Percentiles rank a stretch among this genome's conserved stretches.
Evolutionary conservation across 2,329 filamentous ascomycete species (phyloP).

Genomic region (Ophiostoma ulmi): DNA sequence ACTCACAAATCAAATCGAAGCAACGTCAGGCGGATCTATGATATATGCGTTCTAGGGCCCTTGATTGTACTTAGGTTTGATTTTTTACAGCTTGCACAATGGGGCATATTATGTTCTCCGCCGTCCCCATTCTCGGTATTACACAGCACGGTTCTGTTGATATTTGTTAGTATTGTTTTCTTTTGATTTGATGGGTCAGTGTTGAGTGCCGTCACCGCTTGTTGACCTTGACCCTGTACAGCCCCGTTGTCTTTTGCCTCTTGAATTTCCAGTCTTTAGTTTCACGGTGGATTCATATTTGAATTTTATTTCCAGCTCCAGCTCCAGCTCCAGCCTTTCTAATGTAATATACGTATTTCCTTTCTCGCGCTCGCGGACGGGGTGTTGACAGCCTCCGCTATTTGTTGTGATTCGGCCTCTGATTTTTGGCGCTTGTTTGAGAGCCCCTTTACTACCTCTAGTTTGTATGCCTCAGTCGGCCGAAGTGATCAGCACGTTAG

Average conservation of each 20-base stretch:
- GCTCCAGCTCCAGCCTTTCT: neutral
- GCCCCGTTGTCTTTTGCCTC: neutral
- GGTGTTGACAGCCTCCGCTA: no score
- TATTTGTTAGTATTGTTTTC: neutral
- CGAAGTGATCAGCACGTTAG: neutral
- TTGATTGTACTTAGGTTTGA: neutral
- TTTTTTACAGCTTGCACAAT: neutral
- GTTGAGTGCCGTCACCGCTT: conserved; percentile 11
- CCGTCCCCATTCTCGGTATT: conserved; percentile 1
- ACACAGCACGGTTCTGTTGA: neutral
- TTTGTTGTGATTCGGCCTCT: no score
- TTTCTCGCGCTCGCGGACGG: no score
- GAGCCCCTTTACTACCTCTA: neutral
- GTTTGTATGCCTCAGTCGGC: neutral
- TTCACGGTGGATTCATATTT: neutral
- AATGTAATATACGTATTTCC: no score
- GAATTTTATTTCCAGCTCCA: neutral
- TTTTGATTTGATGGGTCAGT: neutral
- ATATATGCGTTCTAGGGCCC: no score
- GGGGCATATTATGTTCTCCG: neutral
- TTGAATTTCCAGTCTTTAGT: neutral
- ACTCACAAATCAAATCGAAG: neutral
- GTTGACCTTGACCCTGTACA: conserved; percentile 1
- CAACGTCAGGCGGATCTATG: neutral
- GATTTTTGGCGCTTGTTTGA: neutral